Conservation (phyloP, 140 eudicot genomes). For the Stevia rebaudiana region DNA sequence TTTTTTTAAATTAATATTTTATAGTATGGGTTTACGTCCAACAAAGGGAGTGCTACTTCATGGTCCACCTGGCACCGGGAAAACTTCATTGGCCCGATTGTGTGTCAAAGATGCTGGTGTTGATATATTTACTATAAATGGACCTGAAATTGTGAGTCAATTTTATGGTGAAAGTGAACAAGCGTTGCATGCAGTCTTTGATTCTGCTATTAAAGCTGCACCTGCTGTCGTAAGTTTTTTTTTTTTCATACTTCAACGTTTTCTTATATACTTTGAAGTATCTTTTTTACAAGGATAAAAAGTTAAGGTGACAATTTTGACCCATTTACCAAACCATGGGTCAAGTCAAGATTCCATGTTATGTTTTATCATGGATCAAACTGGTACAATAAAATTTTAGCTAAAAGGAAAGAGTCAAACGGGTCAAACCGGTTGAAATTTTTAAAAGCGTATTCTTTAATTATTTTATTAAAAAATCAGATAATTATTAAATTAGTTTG, state of each 20-base stretch:
- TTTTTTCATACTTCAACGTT: neutral
- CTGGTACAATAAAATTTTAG: neutral
- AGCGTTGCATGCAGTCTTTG: constrained; percentile 72
- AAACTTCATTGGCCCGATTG: constrained; percentile 72
- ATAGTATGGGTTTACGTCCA: constrained; percentile 86
- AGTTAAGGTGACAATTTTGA: neutral
- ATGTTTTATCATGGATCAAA: neutral
- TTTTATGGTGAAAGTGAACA: constrained; percentile 85
- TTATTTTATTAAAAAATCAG: neutral
- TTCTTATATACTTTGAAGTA: neutral
- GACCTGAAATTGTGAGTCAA: constrained; percentile 82
- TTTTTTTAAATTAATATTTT: constrained; percentile 7
- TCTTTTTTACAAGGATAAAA: neutral
- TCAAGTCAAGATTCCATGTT: neutral
- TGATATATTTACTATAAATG: constrained; percentile 70
- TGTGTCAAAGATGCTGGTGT: constrained; percentile 85
- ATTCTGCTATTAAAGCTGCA: constrained; percentile 62
- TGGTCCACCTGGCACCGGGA: constrained; percentile 99
- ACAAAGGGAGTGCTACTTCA: constrained; percentile 95
- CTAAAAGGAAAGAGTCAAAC: neutral
- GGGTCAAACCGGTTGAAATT: neutral
- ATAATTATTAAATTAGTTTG: neutral
- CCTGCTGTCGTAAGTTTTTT: constrained; percentile 85
- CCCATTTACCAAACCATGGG: neutral
- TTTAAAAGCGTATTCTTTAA: neutral